Conservation (phyloP, 2,329 filamentous ascomycete genomes). For the Pseudocercospora pini-densiflorae region DNA sequence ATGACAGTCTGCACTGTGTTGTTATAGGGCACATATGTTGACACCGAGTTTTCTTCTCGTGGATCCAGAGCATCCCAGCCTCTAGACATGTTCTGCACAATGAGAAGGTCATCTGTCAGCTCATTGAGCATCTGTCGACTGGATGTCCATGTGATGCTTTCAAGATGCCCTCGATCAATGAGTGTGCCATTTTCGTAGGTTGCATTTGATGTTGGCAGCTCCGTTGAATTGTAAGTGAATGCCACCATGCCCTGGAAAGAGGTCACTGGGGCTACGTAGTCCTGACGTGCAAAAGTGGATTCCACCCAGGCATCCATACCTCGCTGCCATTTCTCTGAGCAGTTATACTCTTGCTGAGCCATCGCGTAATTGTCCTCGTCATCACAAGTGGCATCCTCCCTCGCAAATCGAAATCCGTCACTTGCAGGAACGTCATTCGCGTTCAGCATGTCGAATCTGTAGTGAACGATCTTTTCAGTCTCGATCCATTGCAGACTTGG, state of each 20-base stretch:
- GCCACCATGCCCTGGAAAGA: conserved; percentile 11
- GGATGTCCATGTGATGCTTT: conserved; percentile 26
- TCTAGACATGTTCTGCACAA: conserved; percentile 1
- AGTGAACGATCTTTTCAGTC: background rate
- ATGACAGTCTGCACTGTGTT: conserved; percentile 18
- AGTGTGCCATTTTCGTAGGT: background rate
- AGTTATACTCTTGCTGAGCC: background rate
- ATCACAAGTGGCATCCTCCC: background rate
- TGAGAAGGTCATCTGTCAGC: conserved; percentile 20
- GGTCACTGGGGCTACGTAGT: background rate
- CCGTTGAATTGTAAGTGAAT: conserved; percentile 22
- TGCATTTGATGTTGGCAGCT: background rate
- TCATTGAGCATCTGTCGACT: conserved; percentile 30
- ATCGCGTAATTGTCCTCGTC: background rate
- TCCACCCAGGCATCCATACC: conserved; percentile 23
- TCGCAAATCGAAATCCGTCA: background rate
- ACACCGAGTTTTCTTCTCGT: background rate
- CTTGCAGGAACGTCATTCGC: background rate
- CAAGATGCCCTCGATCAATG: background rate
- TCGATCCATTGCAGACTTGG: conserved; percentile 34
- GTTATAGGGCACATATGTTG: conserved; percentile 16
- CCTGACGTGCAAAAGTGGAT: background rate
- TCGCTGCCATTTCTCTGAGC: conserved; percentile 13
- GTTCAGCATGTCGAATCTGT: background rate
- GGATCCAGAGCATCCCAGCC: background rate